A percentile compares a stretch with the other conserved stretches of the same genome.
These are phyloP conservation scores for Senna tora DNA, from an alignment of 306 rosid genomes.

Conservation along the genomic window DNA sequence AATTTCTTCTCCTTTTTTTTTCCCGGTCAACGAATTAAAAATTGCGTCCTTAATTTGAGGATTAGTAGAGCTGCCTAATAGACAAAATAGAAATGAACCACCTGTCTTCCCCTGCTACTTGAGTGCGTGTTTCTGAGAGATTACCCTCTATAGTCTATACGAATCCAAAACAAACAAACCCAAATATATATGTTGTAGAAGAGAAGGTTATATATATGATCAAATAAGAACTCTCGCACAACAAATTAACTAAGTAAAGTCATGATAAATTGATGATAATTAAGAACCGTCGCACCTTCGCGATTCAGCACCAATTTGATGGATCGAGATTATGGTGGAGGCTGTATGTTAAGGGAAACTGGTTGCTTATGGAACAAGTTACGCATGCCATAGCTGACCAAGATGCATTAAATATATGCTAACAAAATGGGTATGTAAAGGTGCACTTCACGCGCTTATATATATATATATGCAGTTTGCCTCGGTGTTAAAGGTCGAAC, in stretches of 20 bases:
- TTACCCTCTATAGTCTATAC: not conserved
- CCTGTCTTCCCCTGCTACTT: slow-evolving; percentile 6
- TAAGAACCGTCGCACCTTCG: slow-evolving; percentile 38
- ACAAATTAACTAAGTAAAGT: slow-evolving; percentile 15
- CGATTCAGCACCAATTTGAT: slow-evolving; percentile 39
- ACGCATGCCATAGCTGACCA: slow-evolving; percentile 42
- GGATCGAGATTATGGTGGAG: slow-evolving; percentile 25
- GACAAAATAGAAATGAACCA: no score
- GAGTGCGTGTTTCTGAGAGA: not conserved
- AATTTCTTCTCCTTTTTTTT: not conserved
- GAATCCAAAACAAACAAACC: slow-evolving; percentile 32
- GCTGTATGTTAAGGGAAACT: not conserved
- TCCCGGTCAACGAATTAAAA: not conserved
- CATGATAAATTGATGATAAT: no score
- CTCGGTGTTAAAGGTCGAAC: slow-evolving; percentile 41
- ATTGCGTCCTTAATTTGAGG: not conserved
- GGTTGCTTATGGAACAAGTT: slow-evolving; percentile 8
- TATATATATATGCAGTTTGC: no score
- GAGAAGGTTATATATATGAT: slow-evolving; percentile 32
- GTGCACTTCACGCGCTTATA: slow-evolving; percentile 45
- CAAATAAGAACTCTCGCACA: slow-evolving; percentile 21
- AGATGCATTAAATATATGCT: slow-evolving; percentile 34
- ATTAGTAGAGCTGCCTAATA: no score
- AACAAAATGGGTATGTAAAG: slow-evolving; percentile 5
- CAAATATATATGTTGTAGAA: slow-evolving; percentile 7